Evolutionary conservation across 208 protist species (phyloP).

Genomic region (Trypanosoma brucei): DNA sequence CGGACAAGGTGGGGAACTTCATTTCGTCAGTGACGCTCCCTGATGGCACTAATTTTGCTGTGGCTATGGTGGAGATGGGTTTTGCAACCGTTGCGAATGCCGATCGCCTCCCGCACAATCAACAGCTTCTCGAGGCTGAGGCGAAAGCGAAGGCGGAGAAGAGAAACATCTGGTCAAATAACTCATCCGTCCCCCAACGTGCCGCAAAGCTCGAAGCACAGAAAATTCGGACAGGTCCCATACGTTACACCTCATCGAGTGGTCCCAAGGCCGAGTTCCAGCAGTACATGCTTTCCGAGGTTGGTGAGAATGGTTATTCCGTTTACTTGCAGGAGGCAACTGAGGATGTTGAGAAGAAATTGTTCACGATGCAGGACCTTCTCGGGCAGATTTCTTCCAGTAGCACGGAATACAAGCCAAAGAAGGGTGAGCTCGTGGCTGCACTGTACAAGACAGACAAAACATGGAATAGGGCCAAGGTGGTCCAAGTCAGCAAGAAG

Average conservation of each 20-base stretch:
- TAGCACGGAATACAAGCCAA: conserved; percentile 27
- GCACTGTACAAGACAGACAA: conserved; percentile 75
- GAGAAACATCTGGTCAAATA: conserved; percentile 58
- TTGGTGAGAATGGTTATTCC: conserved; percentile 66
- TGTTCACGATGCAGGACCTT: conserved; percentile 51
- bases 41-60: conserved; percentile 67
- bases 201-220: conserved; percentile 62
- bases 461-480: conserved; percentile 75
- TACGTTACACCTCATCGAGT: conserved; percentile 28
- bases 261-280: conserved; percentile 44
- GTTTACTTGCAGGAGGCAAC: conserved; percentile 65
- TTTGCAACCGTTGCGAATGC: conserved; percentile 77
- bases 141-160: conserved; percentile 39
- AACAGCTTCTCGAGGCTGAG: conserved; percentile 74
- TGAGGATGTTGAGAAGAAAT: conserved; percentile 34
- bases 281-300: conserved; percentile 56
- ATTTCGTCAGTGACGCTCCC: conserved; percentile 56
- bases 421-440: conserved; percentile 69
- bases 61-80: conserved; percentile 65
- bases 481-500: conserved; percentile 37
- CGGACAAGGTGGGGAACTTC: conserved; percentile 84
- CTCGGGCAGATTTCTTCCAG: conserved; percentile 37
- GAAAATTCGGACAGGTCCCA: conserved; percentile 32
- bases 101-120: conserved; percentile 60
- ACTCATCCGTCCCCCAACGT: conserved; percentile 50